Percentiles rank a stretch among this genome's conserved stretches.
Conservation (phyloP, 805 yeast genomes). For the Clavispora carvajalis region DNA sequence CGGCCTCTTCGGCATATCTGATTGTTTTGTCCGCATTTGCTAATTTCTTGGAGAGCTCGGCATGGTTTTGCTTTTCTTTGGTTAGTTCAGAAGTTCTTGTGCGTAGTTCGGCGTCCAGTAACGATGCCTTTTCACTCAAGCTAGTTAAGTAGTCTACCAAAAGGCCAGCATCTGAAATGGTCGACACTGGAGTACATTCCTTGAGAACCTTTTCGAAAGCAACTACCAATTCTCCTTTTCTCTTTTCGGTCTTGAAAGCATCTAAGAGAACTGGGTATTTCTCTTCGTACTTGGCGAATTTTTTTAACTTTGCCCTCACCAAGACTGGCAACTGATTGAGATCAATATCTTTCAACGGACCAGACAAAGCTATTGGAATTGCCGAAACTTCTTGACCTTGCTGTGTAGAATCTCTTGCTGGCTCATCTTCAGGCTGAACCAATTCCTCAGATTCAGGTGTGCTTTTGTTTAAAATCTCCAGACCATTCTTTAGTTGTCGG, state of each 20-base stretch:
- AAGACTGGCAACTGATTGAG: constrained; percentile 50
- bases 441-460: constrained; percentile 47
- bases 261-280: constrained; percentile 81
- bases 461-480: constrained; percentile 29
- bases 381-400: background rate
- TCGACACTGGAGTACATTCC: constrained; percentile 77
- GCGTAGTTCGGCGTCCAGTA: constrained; percentile 64
- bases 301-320: constrained; percentile 57
- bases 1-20: constrained; percentile 13
- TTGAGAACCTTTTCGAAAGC: constrained; percentile 64
- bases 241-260: constrained; percentile 80
- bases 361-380: background rate
- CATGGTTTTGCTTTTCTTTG: constrained; percentile 7
- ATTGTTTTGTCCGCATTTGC: constrained; percentile 11
- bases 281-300: constrained; percentile 81
- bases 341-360: constrained; percentile 18
- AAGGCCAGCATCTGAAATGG: constrained; percentile 66
- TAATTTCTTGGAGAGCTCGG: constrained; percentile 7
- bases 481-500: constrained; percentile 28
- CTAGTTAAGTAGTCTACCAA: constrained; percentile 67
- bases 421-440: constrained; percentile 43
- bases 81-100: constrained; percentile 32
- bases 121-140: constrained; percentile 50
- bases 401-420: constrained; percentile 1
- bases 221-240: constrained; percentile 52